Percentiles rank a stretch among this genome's conserved stretches.
Evolutionary conservation across 129 eudicot genomes (phyloP).

Genomic region (Flaveria linearis): DNA sequence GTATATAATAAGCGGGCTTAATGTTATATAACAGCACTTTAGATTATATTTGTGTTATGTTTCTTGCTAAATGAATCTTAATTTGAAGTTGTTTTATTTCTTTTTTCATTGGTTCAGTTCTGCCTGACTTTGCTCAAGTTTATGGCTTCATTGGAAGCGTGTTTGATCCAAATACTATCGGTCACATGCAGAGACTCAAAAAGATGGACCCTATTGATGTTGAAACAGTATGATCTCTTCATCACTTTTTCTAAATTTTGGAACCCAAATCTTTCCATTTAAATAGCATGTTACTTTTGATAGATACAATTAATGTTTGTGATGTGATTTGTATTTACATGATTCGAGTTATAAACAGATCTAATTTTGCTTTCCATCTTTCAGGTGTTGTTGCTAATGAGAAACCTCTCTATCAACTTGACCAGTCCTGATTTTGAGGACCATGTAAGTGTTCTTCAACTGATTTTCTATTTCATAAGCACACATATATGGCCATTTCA

Average conservation of each 20-base stretch:
- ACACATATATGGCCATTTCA: not conserved
- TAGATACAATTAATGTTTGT: constrained; percentile 3
- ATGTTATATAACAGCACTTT: not conserved
- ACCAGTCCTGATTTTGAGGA: constrained; percentile 93
- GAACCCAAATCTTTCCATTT: not conserved
- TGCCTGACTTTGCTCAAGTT: constrained; percentile 96
- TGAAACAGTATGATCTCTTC: constrained; percentile 65
- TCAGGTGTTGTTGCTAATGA: constrained; percentile 90
- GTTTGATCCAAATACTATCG: constrained; percentile 73
- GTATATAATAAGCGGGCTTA: not conserved
- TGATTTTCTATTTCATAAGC: not conserved
- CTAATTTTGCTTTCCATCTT: constrained; percentile 20
- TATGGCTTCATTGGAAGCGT: constrained; percentile 90
- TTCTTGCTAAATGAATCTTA: constrained; percentile 4
- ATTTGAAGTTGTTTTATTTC: not conserved
- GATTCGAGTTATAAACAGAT: not conserved
- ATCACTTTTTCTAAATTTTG: not conserved
- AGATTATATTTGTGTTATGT: not conserved
- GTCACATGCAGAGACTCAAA: constrained; percentile 78
- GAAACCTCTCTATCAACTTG: constrained; percentile 93
- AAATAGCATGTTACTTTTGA: not conserved
- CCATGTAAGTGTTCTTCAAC: constrained; percentile 61
- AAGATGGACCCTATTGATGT: constrained; percentile 95
- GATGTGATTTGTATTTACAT: not conserved
- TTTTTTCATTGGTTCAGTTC: constrained; percentile 51